Percentiles rank a stretch among this genome's conserved stretches.
These are phyloP conservation scores for Pleurotus giganteus DNA, from an alignment of 768 basidiomycete genomes.

Conservation along the genomic window DNA sequence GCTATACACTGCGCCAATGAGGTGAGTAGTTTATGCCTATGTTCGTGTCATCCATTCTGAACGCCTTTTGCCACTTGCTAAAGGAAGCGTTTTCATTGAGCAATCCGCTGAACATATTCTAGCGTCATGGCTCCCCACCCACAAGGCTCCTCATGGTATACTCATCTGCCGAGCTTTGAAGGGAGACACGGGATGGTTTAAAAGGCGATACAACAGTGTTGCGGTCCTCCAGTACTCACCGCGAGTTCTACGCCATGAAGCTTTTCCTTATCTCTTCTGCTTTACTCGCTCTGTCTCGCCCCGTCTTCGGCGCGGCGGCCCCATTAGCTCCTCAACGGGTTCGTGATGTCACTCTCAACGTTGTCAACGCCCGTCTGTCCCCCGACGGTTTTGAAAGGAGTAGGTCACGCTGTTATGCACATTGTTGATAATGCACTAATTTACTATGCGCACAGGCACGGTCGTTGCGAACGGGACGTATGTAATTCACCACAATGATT, in stretches of 20 bases:
- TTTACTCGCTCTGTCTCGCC: constrained; percentile 17
- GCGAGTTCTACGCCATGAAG: constrained; percentile 22
- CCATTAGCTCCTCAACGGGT: constrained; percentile 3
- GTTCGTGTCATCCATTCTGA: too few relatives aligned
- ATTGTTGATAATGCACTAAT: too few relatives aligned
- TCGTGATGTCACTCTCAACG: constrained; percentile 30
- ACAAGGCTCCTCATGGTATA: too few relatives aligned
- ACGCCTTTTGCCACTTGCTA: too few relatives aligned
- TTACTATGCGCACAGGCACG: too few relatives aligned
- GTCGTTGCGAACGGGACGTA: constrained; percentile 23
- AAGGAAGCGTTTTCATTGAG: too few relatives aligned
- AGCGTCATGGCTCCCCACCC: too few relatives aligned
- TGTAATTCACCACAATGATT: neutral
- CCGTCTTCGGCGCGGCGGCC: constrained; percentile 13
- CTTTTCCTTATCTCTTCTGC: constrained; percentile 17
- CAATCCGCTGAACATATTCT: too few relatives aligned
- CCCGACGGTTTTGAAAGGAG: constrained; percentile 40
- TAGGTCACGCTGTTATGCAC: too few relatives aligned
- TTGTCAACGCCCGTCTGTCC: constrained; percentile 36
- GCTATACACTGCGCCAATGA: too few relatives aligned
- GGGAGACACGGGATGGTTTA: neutral
- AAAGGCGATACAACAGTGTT: neutral
- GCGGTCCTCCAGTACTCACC: constrained; percentile 8
- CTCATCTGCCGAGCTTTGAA: too few relatives aligned
- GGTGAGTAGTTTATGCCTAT: too few relatives aligned